Percentiles rank a stretch among this genome's conserved stretches.
Conservation (phyloP, 1,284 basidiomycete species). For the Tilletiaria anomala region DNA sequence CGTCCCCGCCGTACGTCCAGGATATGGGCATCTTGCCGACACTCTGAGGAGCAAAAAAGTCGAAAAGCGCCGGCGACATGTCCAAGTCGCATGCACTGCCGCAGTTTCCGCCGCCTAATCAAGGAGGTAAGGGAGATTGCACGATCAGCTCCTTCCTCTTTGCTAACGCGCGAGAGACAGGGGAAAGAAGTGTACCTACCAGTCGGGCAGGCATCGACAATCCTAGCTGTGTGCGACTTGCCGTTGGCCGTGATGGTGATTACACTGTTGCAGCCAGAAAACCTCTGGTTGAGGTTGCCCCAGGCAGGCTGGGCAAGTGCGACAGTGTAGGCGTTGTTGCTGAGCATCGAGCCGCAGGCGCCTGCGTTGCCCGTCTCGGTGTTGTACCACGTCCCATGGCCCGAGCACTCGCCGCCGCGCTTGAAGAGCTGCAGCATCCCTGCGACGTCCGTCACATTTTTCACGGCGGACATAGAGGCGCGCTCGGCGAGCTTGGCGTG, state of each 20-base stretch:
- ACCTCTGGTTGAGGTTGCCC: constrained; percentile 13
- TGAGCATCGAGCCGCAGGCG: constrained; percentile 21
- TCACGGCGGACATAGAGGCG: no score
- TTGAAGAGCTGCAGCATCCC: no score
- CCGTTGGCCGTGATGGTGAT: constrained; percentile 24
- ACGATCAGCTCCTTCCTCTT: no score
- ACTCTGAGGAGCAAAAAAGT: constrained; percentile 1
- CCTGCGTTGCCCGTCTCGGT: not conserved
- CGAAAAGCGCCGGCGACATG: constrained; percentile 2
- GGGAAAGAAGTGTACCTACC: no score
- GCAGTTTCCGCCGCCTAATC: constrained; percentile 3
- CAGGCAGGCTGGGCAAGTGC: constrained; percentile 32
- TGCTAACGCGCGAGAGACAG: no score
- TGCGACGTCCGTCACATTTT: no score
- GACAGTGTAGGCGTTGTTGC: constrained; percentile 18
- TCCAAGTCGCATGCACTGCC: constrained; percentile 2
- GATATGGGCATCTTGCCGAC: not conserved
- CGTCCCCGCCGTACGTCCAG: not conserved
- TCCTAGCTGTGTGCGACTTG: constrained; percentile 16
- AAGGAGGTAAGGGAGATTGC: no score
- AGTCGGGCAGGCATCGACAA: constrained; percentile 27
- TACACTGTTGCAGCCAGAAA: constrained; percentile 22
- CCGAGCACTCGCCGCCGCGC: not conserved
- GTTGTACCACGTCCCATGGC: not conserved
- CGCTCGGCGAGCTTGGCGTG: no score